phyloP scores from a whole-genome alignment of 2,329 filamentous ascomycete genomes.

The Colletotrichum somersetense region DNA sequence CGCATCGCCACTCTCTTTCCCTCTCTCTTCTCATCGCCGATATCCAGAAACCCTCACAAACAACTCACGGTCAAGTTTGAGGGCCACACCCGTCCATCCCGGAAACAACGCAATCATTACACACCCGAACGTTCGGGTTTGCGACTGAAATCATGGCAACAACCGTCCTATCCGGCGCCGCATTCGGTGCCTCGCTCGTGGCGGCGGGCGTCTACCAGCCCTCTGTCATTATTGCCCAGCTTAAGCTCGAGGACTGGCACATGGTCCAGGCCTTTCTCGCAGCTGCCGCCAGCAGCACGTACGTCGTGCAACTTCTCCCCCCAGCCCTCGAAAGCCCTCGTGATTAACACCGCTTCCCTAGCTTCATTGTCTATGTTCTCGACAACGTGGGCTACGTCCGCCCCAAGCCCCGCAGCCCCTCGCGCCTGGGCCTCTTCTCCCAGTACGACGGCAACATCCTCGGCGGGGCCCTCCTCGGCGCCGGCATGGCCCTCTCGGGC shows the following conservation, averaged over 20 bases:
- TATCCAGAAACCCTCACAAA: not conserved
- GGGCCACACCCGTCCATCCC: not conserved
- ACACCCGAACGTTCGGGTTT: not conserved
- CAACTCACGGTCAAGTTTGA: not conserved
- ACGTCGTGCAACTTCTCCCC: slow-evolving; percentile 48
- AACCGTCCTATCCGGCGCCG: slow-evolving; percentile 62
- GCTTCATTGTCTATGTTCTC: slow-evolving; percentile 59
- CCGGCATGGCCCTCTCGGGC: slow-evolving; percentile 75
- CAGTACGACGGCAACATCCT: slow-evolving; percentile 74
- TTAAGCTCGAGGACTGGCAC: slow-evolving; percentile 71
- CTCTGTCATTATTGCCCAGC: slow-evolving; percentile 70
- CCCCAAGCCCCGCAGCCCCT: slow-evolving; percentile 62
- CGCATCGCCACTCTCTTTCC: slow-evolving; percentile 9
- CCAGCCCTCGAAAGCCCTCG: not conserved
- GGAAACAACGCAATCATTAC: not conserved
- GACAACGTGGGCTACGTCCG: slow-evolving; percentile 58
- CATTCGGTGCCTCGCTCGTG: slow-evolving; percentile 72
- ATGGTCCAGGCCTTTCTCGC: slow-evolving; percentile 76
- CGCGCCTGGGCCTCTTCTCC: slow-evolving; percentile 65
- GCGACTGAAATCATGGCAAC: slow-evolving; percentile 45
- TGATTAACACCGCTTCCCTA: slow-evolving; percentile 46
- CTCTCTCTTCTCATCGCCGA: not conserved
- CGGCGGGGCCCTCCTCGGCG: slow-evolving; percentile 71
- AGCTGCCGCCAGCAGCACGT: slow-evolving; percentile 73
- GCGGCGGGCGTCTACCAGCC: slow-evolving; percentile 72